phyloP scores from a whole-genome alignment of 2,329 filamentous ascomycete genomes.

The Aspergillus udagawae region DNA sequence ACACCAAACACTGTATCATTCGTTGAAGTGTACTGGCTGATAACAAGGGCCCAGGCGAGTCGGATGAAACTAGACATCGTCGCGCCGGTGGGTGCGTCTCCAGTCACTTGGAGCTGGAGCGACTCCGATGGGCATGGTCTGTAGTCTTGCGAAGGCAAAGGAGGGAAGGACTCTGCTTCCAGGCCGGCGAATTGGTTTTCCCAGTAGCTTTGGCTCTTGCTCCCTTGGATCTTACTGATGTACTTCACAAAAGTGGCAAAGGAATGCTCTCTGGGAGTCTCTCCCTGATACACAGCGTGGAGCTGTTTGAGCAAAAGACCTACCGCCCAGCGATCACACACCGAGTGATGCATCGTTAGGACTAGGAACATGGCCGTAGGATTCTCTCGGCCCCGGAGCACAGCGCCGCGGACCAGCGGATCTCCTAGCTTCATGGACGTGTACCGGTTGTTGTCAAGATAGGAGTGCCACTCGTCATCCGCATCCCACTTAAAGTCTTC shows the following conservation, averaged over 20 bases:
- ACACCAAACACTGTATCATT: no score
- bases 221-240: background rate
- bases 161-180: no score
- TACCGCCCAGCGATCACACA: conserved; percentile 37
- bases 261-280: background rate
- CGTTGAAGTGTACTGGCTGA: no score
- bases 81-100: no score
- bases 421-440: conserved; percentile 10
- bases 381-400: conserved; percentile 9
- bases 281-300: conserved; percentile 3
- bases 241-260: conserved; percentile 18
- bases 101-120: no score
- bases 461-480: no score
- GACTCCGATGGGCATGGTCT: no score
- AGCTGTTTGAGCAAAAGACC: conserved; percentile 11
- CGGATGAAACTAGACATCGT: no score
- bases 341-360: conserved; percentile 40
- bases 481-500: background rate
- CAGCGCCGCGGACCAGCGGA: conserved; percentile 9
- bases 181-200: no score
- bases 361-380: conserved; percentile 19
- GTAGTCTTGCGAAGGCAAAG: no score
- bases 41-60: no score
- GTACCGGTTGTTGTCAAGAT: background rate
- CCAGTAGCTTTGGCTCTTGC: no score